Evolutionary conservation across 2,329 filamentous ascomycete genomes (phyloP).

Genomic region (Onygena corvina): DNA sequence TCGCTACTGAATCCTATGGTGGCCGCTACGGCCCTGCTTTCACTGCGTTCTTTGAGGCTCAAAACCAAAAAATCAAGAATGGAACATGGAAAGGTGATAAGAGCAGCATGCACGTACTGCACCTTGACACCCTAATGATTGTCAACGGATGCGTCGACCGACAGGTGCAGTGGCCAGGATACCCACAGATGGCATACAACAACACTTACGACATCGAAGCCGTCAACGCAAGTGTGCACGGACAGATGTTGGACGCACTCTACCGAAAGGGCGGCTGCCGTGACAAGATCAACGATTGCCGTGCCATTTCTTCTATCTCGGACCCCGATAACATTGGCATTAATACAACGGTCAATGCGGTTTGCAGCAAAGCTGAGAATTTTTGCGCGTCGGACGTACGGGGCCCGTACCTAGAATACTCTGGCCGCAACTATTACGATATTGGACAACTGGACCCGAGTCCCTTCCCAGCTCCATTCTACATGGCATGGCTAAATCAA

Average conservation of each 20-base stretch:
- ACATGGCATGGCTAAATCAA: slow-evolving; percentile 20
- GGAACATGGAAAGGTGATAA: background rate
- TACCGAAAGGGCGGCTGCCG: slow-evolving; percentile 34
- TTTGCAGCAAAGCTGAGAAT: slow-evolving; percentile 31
- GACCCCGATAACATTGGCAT: slow-evolving; percentile 7
- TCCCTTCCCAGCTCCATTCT: background rate
- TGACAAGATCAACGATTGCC: slow-evolving; percentile 39
- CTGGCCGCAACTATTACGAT: slow-evolving; percentile 5
- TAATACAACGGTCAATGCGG: slow-evolving; percentile 21
- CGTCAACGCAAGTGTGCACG: slow-evolving; percentile 33
- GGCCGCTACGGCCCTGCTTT: slow-evolving; percentile 1
- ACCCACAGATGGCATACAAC: slow-evolving; percentile 38
- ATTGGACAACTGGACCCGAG: slow-evolving; percentile 2
- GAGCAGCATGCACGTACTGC: background rate
- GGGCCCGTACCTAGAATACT: background rate
- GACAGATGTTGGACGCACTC: slow-evolving; percentile 29
- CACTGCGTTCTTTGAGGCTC: background rate
- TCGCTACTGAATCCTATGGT: background rate
- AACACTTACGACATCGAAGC: slow-evolving; percentile 41
- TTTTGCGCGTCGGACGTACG: slow-evolving; percentile 23
- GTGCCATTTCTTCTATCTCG: slow-evolving; percentile 16
- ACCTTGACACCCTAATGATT: slow-evolving; percentile 37
- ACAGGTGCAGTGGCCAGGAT: slow-evolving; percentile 36
- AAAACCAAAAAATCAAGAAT: slow-evolving; percentile 4
- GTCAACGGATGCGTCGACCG: slow-evolving; percentile 26